Percentiles rank a stretch among this genome's conserved stretches.
These are phyloP conservation scores for Parasitella parasitica DNA, from an alignment of 371 early-diverging fungal genomes.

Conservation along the genomic window DNA sequence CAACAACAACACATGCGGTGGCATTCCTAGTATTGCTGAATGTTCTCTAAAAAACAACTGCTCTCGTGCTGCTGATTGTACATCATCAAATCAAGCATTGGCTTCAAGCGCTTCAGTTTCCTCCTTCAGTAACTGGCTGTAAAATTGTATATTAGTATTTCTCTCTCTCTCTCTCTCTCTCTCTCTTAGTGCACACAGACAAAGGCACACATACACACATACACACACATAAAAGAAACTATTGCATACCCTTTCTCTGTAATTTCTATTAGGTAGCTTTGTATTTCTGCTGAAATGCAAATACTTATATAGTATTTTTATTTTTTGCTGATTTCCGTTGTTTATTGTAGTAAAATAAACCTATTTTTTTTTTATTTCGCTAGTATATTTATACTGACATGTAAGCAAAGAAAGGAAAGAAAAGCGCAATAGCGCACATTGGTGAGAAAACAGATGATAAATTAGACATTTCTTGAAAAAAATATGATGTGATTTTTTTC, in stretches of 20 bases:
- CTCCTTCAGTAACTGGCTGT: constrained; percentile 20
- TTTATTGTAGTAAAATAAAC: no score
- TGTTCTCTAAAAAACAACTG: constrained; percentile 23
- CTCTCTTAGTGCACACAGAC: neutral
- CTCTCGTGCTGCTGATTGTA: constrained; percentile 23
- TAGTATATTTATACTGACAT: no score
- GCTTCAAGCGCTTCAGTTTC: constrained; percentile 20
- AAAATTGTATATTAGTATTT: constrained; percentile 4
- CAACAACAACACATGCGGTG: neutral
- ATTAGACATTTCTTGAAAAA: no score
- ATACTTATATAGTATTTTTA: neutral
- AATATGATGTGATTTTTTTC: no score
- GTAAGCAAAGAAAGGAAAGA: no score
- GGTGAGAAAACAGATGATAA: no score
- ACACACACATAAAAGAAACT: neutral
- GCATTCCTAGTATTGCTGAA: constrained; percentile 10
- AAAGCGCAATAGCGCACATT: no score
- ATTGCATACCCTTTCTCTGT: neutral
- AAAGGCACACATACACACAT: neutral
- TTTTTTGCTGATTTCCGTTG: no score
- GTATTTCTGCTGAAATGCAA: neutral
- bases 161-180: neutral
- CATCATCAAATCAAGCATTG: constrained; percentile 34
- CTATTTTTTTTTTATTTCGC: no score
- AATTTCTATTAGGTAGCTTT: neutral